A percentile compares a stretch with the other conserved stretches of the same genome.
These are phyloP conservation scores for Annona cherimola DNA, from an alignment of 164 flowering plant genomes.

Conservation along the genomic window DNA sequence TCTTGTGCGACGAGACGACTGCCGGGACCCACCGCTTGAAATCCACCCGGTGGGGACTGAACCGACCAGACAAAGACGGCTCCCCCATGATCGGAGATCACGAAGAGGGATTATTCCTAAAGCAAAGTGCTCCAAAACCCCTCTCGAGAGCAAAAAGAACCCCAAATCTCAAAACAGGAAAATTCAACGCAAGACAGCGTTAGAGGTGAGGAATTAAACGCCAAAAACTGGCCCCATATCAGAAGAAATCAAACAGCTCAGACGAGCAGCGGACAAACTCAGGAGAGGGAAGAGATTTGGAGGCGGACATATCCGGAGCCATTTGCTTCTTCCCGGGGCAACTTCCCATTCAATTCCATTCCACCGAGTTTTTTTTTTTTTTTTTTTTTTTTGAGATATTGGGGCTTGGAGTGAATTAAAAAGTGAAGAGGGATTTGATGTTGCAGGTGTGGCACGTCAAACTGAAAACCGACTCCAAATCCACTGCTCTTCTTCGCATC, in stretches of 20 bases:
- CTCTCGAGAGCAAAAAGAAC: not conserved
- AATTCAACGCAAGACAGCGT: too few relatives aligned
- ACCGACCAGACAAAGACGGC: constrained; percentile 1
- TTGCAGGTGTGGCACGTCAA: not conserved
- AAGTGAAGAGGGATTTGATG: not conserved
- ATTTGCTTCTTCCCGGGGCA: too few relatives aligned
- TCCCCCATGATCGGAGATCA: not conserved
- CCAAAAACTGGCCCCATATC: too few relatives aligned
- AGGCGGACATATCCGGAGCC: too few relatives aligned
- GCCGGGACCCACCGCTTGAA: constrained; percentile 42
- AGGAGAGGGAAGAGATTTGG: too few relatives aligned
- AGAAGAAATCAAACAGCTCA: too few relatives aligned
- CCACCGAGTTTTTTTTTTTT: not conserved
- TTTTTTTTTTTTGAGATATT: not conserved
- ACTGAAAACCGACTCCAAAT: too few relatives aligned
- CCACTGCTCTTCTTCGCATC: too few relatives aligned
- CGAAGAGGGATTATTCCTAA: not conserved
- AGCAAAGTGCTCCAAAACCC: not conserved
- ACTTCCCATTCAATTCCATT: too few relatives aligned
- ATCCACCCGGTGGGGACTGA: constrained; percentile 35
- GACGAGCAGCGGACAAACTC: too few relatives aligned
- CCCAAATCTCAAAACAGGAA: not conserved
- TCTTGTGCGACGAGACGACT: constrained; percentile 48
- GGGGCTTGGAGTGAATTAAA: not conserved
- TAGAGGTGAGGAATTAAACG: too few relatives aligned